phyloP scores from a whole-genome alignment of 192 early-diverging fungal genomes.

The Pilobolus umbonatus region DNA sequence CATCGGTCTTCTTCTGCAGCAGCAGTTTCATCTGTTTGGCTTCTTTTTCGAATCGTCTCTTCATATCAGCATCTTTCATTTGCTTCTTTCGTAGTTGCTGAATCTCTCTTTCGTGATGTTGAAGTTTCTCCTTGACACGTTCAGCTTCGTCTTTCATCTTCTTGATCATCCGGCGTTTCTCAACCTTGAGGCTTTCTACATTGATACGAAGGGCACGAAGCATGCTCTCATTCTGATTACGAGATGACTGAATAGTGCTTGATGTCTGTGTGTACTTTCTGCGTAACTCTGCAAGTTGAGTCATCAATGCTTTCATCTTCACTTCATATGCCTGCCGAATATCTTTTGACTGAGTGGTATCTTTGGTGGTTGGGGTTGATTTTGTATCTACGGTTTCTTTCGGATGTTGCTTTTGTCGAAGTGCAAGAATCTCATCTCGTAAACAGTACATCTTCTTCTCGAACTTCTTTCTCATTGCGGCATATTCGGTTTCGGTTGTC shows the following conservation, averaged over 20 bases:
- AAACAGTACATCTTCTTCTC: slow-evolving; percentile 61
- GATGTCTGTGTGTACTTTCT: slow-evolving; percentile 52
- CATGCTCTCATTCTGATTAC: slow-evolving; percentile 54
- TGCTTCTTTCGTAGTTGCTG: slow-evolving; percentile 50
- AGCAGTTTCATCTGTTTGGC: slow-evolving; percentile 42
- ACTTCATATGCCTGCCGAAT: slow-evolving; percentile 48
- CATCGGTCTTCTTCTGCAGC: slow-evolving; percentile 53
- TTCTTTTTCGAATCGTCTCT: slow-evolving; percentile 46
- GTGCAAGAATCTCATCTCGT: slow-evolving; percentile 45
- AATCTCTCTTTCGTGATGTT: slow-evolving; percentile 51
- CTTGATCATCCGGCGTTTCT: slow-evolving; percentile 71
- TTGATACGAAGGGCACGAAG: slow-evolving; percentile 58
- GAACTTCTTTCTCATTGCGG: slow-evolving; percentile 50
- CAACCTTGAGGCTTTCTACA: slow-evolving; percentile 65
- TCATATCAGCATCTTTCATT: slow-evolving; percentile 37
- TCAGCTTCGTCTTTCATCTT: slow-evolving; percentile 67
- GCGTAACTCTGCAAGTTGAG: slow-evolving; percentile 43
- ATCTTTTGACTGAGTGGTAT: slow-evolving; percentile 8
- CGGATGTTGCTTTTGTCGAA: slow-evolving; percentile 46
- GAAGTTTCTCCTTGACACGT: slow-evolving; percentile 52
- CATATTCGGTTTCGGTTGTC: slow-evolving; percentile 47
- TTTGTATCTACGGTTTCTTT: not conserved
- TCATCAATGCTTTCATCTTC: slow-evolving; percentile 53
- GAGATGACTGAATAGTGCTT: slow-evolving; percentile 39
- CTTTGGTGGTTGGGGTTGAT: not conserved